Conservation (phyloP, 2,329 filamentous ascomycete genomes). For the Aspergillus caelatus region DNA sequence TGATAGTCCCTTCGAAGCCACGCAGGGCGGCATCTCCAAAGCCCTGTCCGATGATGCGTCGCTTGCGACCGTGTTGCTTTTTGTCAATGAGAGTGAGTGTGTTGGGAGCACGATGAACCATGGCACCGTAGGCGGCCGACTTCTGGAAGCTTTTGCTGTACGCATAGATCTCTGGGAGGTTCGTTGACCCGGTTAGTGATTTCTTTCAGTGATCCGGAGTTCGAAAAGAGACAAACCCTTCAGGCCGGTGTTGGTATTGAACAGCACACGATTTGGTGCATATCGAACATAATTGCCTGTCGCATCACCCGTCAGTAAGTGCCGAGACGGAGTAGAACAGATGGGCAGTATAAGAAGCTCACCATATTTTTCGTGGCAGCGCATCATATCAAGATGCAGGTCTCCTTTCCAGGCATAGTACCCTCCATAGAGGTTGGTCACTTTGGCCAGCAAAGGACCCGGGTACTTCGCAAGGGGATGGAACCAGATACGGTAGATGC, state of each 20-base stretch:
- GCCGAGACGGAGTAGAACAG: background rate
- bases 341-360: background rate
- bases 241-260: slow-evolving; percentile 22
- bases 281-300: slow-evolving; percentile 28
- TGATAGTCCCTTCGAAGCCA: slow-evolving; percentile 18
- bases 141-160: slow-evolving; percentile 53
- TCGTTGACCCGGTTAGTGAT: background rate
- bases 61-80: slow-evolving; percentile 20
- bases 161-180: slow-evolving; percentile 46
- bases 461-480: slow-evolving; percentile 68
- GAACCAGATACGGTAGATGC: slow-evolving; percentile 3
- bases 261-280: slow-evolving; percentile 24
- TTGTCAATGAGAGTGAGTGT: slow-evolving; percentile 24
- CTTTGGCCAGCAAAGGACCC: slow-evolving; percentile 64
- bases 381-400: slow-evolving; percentile 30
- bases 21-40: slow-evolving; percentile 28
- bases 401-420: slow-evolving; percentile 30
- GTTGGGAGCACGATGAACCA: slow-evolving; percentile 39
- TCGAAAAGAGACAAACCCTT: slow-evolving; percentile 16
- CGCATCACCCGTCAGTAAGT: background rate
- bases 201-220: background rate
- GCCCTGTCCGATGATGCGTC: slow-evolving; percentile 21
- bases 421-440: slow-evolving; percentile 54
- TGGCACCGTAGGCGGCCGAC: slow-evolving; percentile 52
- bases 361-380: slow-evolving; percentile 36